These are phyloP conservation scores for Chrysosphaeria jannelii DNA, from an alignment of 2,329 filamentous ascomycete genomes.

Conservation along the genomic window DNA sequence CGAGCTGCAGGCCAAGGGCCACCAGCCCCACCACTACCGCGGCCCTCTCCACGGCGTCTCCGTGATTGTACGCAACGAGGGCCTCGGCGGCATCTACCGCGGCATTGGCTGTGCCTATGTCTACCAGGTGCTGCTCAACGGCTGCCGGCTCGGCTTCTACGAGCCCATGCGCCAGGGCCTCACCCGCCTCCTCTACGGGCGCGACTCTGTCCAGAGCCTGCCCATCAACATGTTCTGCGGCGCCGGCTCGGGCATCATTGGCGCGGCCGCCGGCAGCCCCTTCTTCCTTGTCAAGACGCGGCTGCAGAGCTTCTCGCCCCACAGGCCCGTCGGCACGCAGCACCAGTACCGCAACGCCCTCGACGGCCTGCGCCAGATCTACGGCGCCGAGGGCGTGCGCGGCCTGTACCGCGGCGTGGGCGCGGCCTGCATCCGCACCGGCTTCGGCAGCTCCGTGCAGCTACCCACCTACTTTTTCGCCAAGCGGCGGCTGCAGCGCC, in stretches of 20 bases:
- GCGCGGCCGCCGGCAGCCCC: constrained; percentile 73
- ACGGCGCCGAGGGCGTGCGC: constrained; percentile 39
- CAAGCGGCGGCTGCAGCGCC: constrained; percentile 55
- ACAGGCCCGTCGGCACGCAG: constrained; percentile 86
- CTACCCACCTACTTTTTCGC: constrained; percentile 96
- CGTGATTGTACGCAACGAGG: constrained; percentile 78
- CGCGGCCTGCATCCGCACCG: constrained; percentile 85
- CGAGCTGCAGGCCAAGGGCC: constrained; percentile 64
- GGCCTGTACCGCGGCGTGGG: constrained; percentile 76
- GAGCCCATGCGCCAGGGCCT: constrained; percentile 60
- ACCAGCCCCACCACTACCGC: constrained; percentile 65
- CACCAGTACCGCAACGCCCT: constrained; percentile 66
- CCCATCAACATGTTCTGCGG: constrained; percentile 84
- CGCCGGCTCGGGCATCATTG: constrained; percentile 64
- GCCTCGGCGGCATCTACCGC: constrained; percentile 55
- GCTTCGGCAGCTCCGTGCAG: constrained; percentile 86
- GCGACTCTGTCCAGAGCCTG: constrained; percentile 50
- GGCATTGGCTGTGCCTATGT: constrained; percentile 80
- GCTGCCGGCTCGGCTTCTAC: constrained; percentile 90
- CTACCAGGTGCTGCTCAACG: constrained; percentile 90
- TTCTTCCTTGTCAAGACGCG: constrained; percentile 97
- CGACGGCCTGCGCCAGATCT: constrained; percentile 62
- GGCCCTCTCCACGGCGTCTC: constrained; percentile 76
- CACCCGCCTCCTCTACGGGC: constrained; percentile 37
- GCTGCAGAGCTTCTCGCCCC: constrained; percentile 76